These are phyloP conservation scores for Patellifolia procumbens DNA, from an alignment of 179 eudicot species.

Conservation along the genomic window DNA sequence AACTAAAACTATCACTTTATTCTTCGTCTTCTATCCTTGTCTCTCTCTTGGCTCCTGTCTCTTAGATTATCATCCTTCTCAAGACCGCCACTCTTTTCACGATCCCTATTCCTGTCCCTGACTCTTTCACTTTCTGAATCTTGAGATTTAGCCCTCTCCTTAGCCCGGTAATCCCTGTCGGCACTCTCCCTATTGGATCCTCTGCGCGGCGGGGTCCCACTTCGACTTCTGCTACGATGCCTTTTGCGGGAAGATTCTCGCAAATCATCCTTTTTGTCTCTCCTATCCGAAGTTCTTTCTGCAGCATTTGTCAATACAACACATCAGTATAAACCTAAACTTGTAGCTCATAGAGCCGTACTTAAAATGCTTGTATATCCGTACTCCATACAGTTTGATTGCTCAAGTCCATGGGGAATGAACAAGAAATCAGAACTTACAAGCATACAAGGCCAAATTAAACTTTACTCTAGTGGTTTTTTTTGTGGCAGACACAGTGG, in stretches of 20 bases:
- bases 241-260: slow-evolving; percentile 69
- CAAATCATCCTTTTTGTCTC: slow-evolving; percentile 58
- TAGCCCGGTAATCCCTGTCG: slow-evolving; percentile 30
- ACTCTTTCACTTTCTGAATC: slow-evolving; percentile 45
- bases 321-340: slow-evolving; percentile 2
- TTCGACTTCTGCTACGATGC: slow-evolving; percentile 64
- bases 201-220: slow-evolving; percentile 67
- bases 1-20: slow-evolving; percentile 38
- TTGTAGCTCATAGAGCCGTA: neutral
- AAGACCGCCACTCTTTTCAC: slow-evolving; percentile 62
- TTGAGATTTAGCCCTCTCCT: slow-evolving; percentile 49
- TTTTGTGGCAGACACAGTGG: no score
- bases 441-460: neutral
- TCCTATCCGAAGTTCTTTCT: slow-evolving; percentile 60
- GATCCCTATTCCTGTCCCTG: slow-evolving; percentile 37
- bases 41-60: slow-evolving; percentile 60
- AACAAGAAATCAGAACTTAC: neutral
- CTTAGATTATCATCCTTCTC: slow-evolving; percentile 68
- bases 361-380: neutral
- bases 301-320: slow-evolving; percentile 25
- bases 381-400: neutral
- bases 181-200: slow-evolving; percentile 48
- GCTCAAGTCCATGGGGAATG: neutral
- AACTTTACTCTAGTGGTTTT: no score
- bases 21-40: slow-evolving; percentile 68